phyloP scores from a whole-genome alignment of 345 rosid genomes.

The Tarenaya hassleriana region DNA sequence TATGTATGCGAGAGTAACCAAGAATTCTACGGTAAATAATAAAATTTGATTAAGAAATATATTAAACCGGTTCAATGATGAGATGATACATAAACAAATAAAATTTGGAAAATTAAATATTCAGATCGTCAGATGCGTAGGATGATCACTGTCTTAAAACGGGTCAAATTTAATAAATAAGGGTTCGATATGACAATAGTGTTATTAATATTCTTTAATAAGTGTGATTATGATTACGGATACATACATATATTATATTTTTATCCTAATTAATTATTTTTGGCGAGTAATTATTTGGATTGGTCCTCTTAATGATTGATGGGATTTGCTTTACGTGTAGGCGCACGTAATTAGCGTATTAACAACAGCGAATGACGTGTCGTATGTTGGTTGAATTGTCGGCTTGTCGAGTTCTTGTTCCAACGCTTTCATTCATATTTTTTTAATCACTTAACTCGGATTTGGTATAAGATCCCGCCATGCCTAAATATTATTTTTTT shows the following conservation, averaged over 20 bases:
- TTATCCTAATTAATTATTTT: not conserved
- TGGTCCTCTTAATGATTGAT: conserved; percentile 33
- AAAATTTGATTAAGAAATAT: too few relatives aligned
- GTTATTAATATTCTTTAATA: too few relatives aligned
- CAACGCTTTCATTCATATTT: not conserved
- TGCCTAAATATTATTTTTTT: not conserved
- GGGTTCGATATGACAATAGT: conserved; percentile 1
- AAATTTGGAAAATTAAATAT: too few relatives aligned
- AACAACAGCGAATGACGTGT: conserved; percentile 42
- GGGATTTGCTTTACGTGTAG: conserved; percentile 48
- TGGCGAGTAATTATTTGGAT: conserved; percentile 14
- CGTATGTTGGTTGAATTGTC: conserved; percentile 46
- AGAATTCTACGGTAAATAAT: too few relatives aligned
- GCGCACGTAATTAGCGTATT: conserved; percentile 36
- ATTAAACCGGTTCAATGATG: too few relatives aligned
- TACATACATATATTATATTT: too few relatives aligned
- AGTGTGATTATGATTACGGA: too few relatives aligned
- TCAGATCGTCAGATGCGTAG: too few relatives aligned
- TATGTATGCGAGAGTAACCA: too few relatives aligned
- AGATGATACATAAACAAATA: too few relatives aligned
- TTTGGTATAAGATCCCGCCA: conserved; percentile 21
- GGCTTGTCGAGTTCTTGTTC: conserved; percentile 37
- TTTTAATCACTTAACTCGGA: conserved; percentile 8
- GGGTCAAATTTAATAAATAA: not conserved
- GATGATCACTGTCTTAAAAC: too few relatives aligned